Percentiles rank a stretch among this genome's conserved stretches.
These are phyloP conservation scores for Lactuca saligna DNA, from an alignment of 129 eudicot species.

Conservation along the genomic window DNA sequence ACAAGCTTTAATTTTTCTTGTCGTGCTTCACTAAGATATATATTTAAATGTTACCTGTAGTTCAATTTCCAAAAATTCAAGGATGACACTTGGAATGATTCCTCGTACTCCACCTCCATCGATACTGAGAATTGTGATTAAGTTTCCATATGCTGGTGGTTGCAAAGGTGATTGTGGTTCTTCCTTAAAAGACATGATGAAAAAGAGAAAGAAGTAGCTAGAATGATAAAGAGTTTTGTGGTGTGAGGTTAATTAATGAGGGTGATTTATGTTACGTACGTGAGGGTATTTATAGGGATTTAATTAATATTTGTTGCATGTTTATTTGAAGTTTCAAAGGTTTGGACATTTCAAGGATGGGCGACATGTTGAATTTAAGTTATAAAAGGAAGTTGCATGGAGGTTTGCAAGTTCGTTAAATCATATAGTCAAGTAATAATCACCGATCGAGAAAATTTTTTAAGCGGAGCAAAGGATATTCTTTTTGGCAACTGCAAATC, in stretches of 20 bases:
- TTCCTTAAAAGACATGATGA: conserved; percentile 27
- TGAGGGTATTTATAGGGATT: conserved; percentile 15
- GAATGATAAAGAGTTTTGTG: conserved; percentile 10
- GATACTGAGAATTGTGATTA: conserved; percentile 51
- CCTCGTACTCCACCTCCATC: conserved; percentile 72
- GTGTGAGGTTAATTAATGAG: background rate
- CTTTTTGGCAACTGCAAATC: no score
- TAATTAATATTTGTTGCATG: background rate
- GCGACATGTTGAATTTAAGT: background rate
- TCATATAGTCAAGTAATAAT: no score
- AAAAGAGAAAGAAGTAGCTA: background rate
- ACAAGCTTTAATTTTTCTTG: background rate
- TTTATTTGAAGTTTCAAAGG: background rate
- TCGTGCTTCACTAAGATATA: background rate
- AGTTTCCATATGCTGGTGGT: conserved; percentile 34
- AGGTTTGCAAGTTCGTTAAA: background rate
- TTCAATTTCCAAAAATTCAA: conserved; percentile 36
- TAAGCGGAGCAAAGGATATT: no score
- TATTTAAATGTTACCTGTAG: conserved; percentile 26
- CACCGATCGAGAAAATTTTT: no score
- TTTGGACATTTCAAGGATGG: background rate
- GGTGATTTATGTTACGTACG: background rate
- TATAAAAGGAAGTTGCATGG: background rate
- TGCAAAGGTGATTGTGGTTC: conserved; percentile 23
- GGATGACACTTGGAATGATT: conserved; percentile 49